These are phyloP conservation scores for Massariosphaeria phaeospora DNA, from an alignment of 495 filamentous ascomycete species.

Conservation along the genomic window DNA sequence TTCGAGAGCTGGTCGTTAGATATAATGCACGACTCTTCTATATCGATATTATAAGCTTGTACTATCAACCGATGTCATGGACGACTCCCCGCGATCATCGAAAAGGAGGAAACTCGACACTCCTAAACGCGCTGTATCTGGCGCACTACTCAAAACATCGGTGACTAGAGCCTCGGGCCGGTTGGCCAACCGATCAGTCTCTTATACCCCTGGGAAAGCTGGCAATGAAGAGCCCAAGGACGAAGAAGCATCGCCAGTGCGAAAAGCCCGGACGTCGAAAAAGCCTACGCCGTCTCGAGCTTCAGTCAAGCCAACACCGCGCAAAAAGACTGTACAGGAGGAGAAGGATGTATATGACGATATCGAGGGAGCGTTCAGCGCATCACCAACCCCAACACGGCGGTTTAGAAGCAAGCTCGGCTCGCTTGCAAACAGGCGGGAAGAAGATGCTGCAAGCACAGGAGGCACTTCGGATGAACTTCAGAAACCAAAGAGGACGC, in stretches of 20 bases:
- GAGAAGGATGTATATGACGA: constrained; percentile 34
- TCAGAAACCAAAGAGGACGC: background rate
- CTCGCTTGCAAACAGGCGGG: background rate
- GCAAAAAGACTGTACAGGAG: background rate
- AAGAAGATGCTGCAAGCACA: background rate
- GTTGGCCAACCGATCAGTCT: background rate
- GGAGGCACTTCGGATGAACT: background rate
- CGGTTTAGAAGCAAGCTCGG: background rate
- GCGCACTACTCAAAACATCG: constrained; percentile 7
- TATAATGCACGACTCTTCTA: background rate
- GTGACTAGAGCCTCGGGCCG: constrained; percentile 10
- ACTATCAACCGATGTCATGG: constrained; percentile 16
- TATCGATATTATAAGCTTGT: background rate
- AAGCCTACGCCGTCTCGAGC: background rate
- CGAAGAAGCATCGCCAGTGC: background rate
- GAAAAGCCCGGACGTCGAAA: background rate
- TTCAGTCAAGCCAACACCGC: background rate
- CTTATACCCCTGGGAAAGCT: background rate
- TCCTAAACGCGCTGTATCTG: constrained; percentile 14
- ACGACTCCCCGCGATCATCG: constrained; percentile 28
- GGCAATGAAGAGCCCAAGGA: background rate
- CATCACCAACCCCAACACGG: background rate
- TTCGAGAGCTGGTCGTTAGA: too few species aligned
- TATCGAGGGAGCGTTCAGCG: constrained; percentile 31
- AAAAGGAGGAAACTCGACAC: constrained; percentile 37